Percentiles rank a stretch among this genome's conserved stretches.
phyloP scores from a whole-genome alignment of 371 early-diverging fungal species.

The Lichtheimia hyalospora region DNA sequence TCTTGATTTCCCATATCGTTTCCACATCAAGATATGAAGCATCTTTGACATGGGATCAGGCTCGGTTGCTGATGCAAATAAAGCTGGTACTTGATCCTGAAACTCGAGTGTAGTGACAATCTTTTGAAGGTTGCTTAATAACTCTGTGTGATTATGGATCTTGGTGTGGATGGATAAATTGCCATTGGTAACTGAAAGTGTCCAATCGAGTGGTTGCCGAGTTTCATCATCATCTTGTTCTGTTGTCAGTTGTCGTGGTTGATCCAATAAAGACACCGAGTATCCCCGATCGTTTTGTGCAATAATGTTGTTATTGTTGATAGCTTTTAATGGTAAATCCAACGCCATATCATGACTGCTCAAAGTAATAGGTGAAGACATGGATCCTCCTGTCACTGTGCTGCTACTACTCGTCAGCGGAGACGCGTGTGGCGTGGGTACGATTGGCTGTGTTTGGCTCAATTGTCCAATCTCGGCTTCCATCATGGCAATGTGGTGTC shows the following conservation, averaged over 20 bases:
- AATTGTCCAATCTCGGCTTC: slow-evolving; percentile 5
- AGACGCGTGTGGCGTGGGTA: background rate
- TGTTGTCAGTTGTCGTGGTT: background rate
- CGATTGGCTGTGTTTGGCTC: background rate
- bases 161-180: slow-evolving; percentile 28
- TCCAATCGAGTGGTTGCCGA: slow-evolving; percentile 18
- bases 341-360: background rate
- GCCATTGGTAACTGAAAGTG: slow-evolving; percentile 29
- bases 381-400: background rate
- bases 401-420: background rate
- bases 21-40: slow-evolving; percentile 27
- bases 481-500: slow-evolving; percentile 17
- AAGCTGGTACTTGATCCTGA: slow-evolving; percentile 16
- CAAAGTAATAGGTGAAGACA: background rate
- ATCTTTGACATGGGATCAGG: slow-evolving; percentile 5
- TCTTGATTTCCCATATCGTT: slow-evolving; percentile 30
- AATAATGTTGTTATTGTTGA: slow-evolving; percentile 5
- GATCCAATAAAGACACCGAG: background rate
- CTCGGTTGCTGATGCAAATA: background rate
- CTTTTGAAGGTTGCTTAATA: slow-evolving; percentile 20
- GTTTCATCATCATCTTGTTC: background rate
- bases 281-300: slow-evolving; percentile 11
- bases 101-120: slow-evolving; percentile 21
- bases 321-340: background rate
- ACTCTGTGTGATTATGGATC: slow-evolving; percentile 29